Evolutionary conservation across 1,139 yeast species (phyloP), one percentile per base, ranked within the genome.

Genomic region (Suhomyces atakaporum): DNA sequence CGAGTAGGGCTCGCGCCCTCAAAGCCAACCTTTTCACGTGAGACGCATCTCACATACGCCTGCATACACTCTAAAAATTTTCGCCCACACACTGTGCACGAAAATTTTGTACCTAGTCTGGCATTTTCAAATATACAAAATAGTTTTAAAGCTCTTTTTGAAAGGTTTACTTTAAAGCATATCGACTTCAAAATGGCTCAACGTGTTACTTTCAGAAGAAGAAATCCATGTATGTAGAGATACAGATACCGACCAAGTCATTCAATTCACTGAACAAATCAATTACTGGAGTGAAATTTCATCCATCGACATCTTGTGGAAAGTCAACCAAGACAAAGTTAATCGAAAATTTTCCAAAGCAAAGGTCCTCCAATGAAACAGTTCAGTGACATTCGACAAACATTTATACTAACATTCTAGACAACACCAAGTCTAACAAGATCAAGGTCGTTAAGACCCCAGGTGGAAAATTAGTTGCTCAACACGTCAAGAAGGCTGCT

Each of bases 401-500:
- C 26, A 24, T 7, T 18, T 25, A 42, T 70, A 72, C 77, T 73
- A 72, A 69, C 76, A 45, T 30, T 55, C 35, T 69, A 80, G 89
- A 88, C 95, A 90, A 90, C 95, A 88, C 97, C 83, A 85, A 83
- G 75, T 90, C 97, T 62, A 92, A 92, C 96, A 86, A 84, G 82
- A 90, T 90, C 81, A 89, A 87, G 92, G 94, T 90, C 75, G 95
- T 90, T 64, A 92, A 89, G 86, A 92, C 98, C 77, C 97, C 98
- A 74, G 98, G 98, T 81, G 97, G 97, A 69, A 84, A 83, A 75
- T 83, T 92, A 73, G 84, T 89, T 69, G 95, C 95, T 73, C 96
- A 88, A 75, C 97, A 92, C 79, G 78, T 87, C 71, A 89, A 89
- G 85, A 92, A 92, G 84, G 69, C 69, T 62, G 96, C 95, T 65